These are phyloP conservation scores for Starmerella potacharoeniae DNA, from an alignment of 805 yeast species.

Conservation along the genomic window DNA sequence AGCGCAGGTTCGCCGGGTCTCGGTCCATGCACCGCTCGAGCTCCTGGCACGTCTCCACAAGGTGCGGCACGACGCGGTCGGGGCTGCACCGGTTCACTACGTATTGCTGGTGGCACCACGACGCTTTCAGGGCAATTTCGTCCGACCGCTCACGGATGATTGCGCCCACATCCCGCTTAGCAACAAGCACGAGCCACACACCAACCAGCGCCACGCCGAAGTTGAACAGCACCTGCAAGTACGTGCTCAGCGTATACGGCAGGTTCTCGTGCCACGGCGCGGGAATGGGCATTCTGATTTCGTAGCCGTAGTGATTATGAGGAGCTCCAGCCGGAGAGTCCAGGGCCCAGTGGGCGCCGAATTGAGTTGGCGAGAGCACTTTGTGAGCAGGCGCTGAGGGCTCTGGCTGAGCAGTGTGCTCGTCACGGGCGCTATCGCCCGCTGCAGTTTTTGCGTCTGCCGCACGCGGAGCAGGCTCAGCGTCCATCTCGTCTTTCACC, in stretches of 20 bases:
- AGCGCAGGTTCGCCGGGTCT: slow-evolving; percentile 53
- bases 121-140: slow-evolving; percentile 47
- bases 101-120: slow-evolving; percentile 57
- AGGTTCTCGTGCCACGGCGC: slow-evolving; percentile 25
- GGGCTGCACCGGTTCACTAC: slow-evolving; percentile 51
- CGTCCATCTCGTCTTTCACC: not conserved
- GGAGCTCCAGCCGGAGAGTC: not conserved
- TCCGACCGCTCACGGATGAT: slow-evolving; percentile 48
- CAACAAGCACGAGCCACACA: slow-evolving; percentile 38
- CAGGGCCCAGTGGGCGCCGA: slow-evolving; percentile 21
- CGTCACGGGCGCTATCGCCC: too few species aligned
- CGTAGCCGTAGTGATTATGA: not conserved
- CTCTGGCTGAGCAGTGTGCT: not conserved
- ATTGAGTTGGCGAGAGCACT: slow-evolving; percentile 19
- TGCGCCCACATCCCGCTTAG: slow-evolving; percentile 54
- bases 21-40: slow-evolving; percentile 75
- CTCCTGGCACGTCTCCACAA: slow-evolving; percentile 49
- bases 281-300: slow-evolving; percentile 24
- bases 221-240: slow-evolving; percentile 54
- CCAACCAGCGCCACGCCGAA: slow-evolving; percentile 36
- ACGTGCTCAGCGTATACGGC: slow-evolving; percentile 50
- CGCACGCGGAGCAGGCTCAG: not conserved
- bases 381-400: not conserved
- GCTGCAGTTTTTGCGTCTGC: not conserved
- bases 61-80: slow-evolving; percentile 56